These are phyloP conservation scores for Orbilia oligospora DNA, from an alignment of 2,329 filamentous ascomycete genomes.

Conservation along the genomic window DNA sequence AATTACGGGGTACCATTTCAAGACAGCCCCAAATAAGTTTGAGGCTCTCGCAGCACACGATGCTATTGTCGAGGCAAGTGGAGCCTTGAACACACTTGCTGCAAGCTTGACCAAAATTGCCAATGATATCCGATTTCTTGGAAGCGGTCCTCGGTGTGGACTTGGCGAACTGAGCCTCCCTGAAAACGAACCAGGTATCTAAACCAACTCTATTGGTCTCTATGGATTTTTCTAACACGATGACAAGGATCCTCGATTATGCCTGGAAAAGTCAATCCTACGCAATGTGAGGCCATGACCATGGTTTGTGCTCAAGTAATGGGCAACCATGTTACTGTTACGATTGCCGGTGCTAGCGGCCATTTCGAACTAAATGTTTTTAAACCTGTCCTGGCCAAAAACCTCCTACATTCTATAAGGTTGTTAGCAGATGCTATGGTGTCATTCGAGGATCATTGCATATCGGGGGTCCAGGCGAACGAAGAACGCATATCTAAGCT, in stretches of 20 bases:
- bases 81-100: conserved; percentile 92
- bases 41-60: conserved; percentile 97
- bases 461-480: conserved; percentile 89
- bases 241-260: conserved; percentile 83
- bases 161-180: conserved; percentile 93
- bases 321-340: conserved; percentile 94
- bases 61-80: conserved; percentile 92
- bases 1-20: conserved; percentile 93
- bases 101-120: conserved; percentile 96
- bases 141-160: conserved; percentile 94
- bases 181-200: conserved; percentile 90
- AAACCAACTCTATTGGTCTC: neutral
- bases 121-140: conserved; percentile 96
- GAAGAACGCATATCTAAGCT: conserved; percentile 91
- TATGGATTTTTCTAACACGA: conserved; percentile 2
- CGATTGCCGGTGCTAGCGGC: conserved; percentile 94
- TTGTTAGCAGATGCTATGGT: conserved; percentile 92
- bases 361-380: conserved; percentile 99
- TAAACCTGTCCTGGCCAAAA: conserved; percentile 96
- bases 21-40: conserved; percentile 99
- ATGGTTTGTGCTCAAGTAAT: conserved; percentile 99
- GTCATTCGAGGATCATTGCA: conserved; percentile 94
- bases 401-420: conserved; percentile 91
- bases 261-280: conserved; percentile 99
- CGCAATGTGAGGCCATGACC: conserved; percentile 96